Conservation (phyloP, 1,284 basidiomycete species). For the Malassezia furfur region DNA sequence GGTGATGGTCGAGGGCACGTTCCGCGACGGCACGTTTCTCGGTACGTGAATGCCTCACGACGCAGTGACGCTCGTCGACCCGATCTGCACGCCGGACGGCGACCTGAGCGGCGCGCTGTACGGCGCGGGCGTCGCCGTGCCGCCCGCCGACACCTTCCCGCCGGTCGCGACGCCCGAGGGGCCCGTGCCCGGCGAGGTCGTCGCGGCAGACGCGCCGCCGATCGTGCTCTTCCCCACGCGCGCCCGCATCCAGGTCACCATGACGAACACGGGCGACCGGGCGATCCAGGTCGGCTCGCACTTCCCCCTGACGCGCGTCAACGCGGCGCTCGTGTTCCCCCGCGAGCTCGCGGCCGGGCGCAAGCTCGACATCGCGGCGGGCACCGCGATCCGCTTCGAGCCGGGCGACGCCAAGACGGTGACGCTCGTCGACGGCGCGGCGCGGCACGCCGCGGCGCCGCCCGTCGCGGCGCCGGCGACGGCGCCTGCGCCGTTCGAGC, state of each 20-base stretch:
- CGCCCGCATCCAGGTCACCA: conserved; percentile 61
- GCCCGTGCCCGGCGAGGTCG: conserved; percentile 27
- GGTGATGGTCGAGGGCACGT: conserved; percentile 47
- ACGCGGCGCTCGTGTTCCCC: conserved; percentile 72
- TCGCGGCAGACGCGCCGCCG: conserved; percentile 41
- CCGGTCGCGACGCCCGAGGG: conserved; percentile 8
- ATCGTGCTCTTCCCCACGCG: conserved; percentile 69
- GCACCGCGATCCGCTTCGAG: conserved; percentile 92
- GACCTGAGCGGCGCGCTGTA: conserved; percentile 73
- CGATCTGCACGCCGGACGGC: conserved; percentile 65
- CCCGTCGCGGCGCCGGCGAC: conserved; percentile 7
- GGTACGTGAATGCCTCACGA: conserved; percentile 5
- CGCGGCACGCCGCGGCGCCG: conserved; percentile 49
- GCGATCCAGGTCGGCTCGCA: conserved; percentile 68
- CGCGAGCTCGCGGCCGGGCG: conserved; percentile 69
- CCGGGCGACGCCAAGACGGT: conserved; percentile 82
- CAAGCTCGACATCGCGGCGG: conserved; percentile 81
- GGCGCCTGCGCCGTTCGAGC: conserved; percentile 19
- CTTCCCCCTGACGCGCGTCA: conserved; percentile 81
- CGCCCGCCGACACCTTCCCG: conserved; percentile 53
- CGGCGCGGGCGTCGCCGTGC: conserved; percentile 81
- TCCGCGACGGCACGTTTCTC: conserved; percentile 41
- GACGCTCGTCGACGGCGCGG: conserved; percentile 69
- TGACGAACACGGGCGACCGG: conserved; percentile 86
- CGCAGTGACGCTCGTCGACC: conserved; percentile 58